These are phyloP conservation scores for Favolaschia claudopus DNA, from an alignment of 768 basidiomycete species.

Conservation along the genomic window DNA sequence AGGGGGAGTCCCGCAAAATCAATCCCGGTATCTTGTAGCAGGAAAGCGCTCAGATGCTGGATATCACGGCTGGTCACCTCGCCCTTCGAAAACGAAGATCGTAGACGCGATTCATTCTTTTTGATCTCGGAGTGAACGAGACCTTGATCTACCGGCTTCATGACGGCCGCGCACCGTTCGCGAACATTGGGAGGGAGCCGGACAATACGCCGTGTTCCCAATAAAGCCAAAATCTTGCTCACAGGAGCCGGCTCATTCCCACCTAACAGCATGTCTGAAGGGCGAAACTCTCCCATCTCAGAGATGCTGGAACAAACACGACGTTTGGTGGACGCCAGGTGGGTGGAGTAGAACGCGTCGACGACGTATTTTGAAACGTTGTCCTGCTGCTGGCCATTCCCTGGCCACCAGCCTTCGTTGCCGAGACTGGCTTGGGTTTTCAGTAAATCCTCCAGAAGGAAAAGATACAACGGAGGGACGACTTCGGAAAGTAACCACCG, in stretches of 20 bases:
- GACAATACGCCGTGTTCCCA: slow-evolving; percentile 31
- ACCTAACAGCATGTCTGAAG: slow-evolving; percentile 32
- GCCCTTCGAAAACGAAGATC: slow-evolving; percentile 13
- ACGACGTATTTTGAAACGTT: slow-evolving; percentile 28
- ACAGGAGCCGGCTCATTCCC: slow-evolving; percentile 31
- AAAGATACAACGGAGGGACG: slow-evolving; percentile 48
- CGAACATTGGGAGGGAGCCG: slow-evolving; percentile 29
- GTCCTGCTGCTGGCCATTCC: slow-evolving; percentile 24
- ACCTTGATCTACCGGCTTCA: slow-evolving; percentile 32
- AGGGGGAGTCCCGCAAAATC: slow-evolving; percentile 40
- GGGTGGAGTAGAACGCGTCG: slow-evolving; percentile 39
- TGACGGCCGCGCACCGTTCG: slow-evolving; percentile 23
- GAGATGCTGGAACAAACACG: slow-evolving; percentile 37
- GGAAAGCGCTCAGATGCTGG: slow-evolving; percentile 34
- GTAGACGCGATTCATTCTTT: slow-evolving; percentile 11
- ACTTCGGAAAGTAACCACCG: slow-evolving; percentile 47
- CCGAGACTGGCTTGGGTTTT: slow-evolving; percentile 20
- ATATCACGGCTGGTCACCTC: slow-evolving; percentile 31
- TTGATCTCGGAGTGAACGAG: slow-evolving; percentile 38
- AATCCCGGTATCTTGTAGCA: slow-evolving; percentile 23
- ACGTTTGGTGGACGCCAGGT: slow-evolving; percentile 31
- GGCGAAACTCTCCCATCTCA: slow-evolving; percentile 14
- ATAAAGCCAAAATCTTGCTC: slow-evolving; percentile 27
- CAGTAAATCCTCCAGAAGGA: slow-evolving; percentile 44
- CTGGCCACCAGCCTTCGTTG: slow-evolving; percentile 47